Evolutionary conservation across 345 rosid species (phyloP), one percentile per base, ranked within the genome.

Genomic region (Syzygium grande): DNA sequence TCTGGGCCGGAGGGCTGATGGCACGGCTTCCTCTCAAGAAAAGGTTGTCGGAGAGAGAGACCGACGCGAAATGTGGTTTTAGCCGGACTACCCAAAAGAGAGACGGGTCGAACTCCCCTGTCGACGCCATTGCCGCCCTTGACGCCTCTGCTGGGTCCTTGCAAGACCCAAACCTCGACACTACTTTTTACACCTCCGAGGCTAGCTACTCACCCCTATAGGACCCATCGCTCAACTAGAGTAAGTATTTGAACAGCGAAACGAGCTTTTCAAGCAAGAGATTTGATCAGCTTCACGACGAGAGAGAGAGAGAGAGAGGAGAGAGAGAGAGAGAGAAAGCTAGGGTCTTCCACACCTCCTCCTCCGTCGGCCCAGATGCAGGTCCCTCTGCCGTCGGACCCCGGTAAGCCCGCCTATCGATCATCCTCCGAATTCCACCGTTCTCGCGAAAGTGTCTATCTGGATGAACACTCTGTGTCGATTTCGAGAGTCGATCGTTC

Each of bases 331-430:
- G 9, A 8, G 55, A 84, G 68, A 61, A 61, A 61, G 84, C n/a
- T 84, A 58, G 89, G 87, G 65, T 84, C 89, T 52, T 88, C 87
- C 73, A 25, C 87, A 17, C n/a, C 87, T 73, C 11, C 46, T 43
- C 46, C 86, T 38, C 63, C 87, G 7, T 1, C 46, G 43, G 34
- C 77, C 52, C 87, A 17, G 25, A 53, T 84, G 27, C 84, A 73
- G 68, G 80, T 85, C 46, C 77, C 87, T 52, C 84, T 68, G 22
- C 84, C 87, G 10, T 56, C 89, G 52, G 87, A 88, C 87, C 89
- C 87, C 55, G 89, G 87, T 88, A 88, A 88, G 85, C 78, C 84
- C 78, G 53, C 0, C 29, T 43, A 25, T n/a, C 51, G 15, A 52
- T 53, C 43, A 51, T 84, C 43, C 52, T 5, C 13, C 1, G 6